A percentile compares a stretch with the other conserved stretches of the same genome.
Evolutionary conservation across 306 rosid species (phyloP).

Genomic region (Echinosophora koreensis): DNA sequence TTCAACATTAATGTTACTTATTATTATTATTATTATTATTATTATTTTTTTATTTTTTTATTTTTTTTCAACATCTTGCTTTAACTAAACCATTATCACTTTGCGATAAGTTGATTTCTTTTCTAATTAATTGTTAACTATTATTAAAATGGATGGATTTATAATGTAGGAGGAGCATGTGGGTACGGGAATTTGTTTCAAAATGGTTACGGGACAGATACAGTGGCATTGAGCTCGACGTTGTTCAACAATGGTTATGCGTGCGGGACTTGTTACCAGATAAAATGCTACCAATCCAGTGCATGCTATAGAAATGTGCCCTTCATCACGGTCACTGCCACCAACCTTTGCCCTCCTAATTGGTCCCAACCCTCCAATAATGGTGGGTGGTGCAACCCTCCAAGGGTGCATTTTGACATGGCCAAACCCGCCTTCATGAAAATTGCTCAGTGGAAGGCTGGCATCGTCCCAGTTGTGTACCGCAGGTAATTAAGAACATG

Average conservation of each 20-base stretch:
- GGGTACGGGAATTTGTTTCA: slow-evolving; percentile 84
- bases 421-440: slow-evolving; percentile 93
- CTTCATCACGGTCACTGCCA: slow-evolving; percentile 80
- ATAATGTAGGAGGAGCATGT: slow-evolving; percentile 80
- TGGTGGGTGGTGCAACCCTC: slow-evolving; percentile 99
- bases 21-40: no score
- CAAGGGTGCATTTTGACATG: slow-evolving; percentile 88
- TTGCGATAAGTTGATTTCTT: neutral
- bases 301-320: slow-evolving; percentile 56
- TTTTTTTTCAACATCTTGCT: neutral
- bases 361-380: slow-evolving; percentile 73
- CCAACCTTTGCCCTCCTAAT: slow-evolving; percentile 90
- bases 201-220: slow-evolving; percentile 84
- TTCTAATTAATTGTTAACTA: neutral
- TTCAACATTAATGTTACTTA: neutral
- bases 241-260: slow-evolving; percentile 87
- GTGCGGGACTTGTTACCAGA: slow-evolving; percentile 82
- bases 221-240: slow-evolving; percentile 81
- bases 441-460: slow-evolving; percentile 79
- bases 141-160: neutral
- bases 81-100: neutral
- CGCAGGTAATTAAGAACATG: slow-evolving; percentile 62
- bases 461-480: slow-evolving; percentile 78
- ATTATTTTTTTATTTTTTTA: no score
- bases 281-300: slow-evolving; percentile 69